Evolutionary conservation across 805 yeast species (phyloP).

Genomic region (Ogataea salicorniae): DNA sequence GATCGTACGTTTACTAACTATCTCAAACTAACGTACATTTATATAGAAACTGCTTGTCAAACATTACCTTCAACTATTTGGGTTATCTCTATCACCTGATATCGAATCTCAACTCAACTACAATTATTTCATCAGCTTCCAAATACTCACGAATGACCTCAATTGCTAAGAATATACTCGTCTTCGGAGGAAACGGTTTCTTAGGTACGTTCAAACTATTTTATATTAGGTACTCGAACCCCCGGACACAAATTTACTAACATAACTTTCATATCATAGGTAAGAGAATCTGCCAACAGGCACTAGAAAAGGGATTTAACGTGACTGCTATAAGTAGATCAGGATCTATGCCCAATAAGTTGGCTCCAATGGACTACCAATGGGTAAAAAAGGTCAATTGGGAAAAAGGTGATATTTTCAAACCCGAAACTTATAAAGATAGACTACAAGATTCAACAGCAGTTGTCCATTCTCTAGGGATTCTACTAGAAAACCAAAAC

Average conservation of each 20-base stretch:
- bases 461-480: slow-evolving; percentile 82
- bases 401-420: slow-evolving; percentile 63
- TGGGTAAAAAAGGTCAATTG: slow-evolving; percentile 63
- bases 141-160: slow-evolving; percentile 3
- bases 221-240: background rate
- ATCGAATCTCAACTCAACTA: background rate
- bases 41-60: too few species aligned
- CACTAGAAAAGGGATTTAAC: slow-evolving; percentile 52
- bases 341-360: slow-evolving; percentile 44
- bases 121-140: background rate
- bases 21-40: too few species aligned
- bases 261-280: slow-evolving; percentile 32
- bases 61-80: too few species aligned
- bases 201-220: slow-evolving; percentile 36
- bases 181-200: slow-evolving; percentile 88
- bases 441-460: slow-evolving; percentile 47
- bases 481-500: slow-evolving; percentile 59
- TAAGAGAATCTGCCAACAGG: slow-evolving; percentile 62
- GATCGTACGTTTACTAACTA: too few species aligned
- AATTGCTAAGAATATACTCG: slow-evolving; percentile 35
- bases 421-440: slow-evolving; percentile 51
- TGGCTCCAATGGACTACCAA: slow-evolving; percentile 24
- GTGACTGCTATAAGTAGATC: slow-evolving; percentile 62
- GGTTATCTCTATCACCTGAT: too few species aligned
- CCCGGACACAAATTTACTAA: background rate